Conservation (phyloP, 1,284 basidiomycete species). For the Boletus holoroseus region DNA sequence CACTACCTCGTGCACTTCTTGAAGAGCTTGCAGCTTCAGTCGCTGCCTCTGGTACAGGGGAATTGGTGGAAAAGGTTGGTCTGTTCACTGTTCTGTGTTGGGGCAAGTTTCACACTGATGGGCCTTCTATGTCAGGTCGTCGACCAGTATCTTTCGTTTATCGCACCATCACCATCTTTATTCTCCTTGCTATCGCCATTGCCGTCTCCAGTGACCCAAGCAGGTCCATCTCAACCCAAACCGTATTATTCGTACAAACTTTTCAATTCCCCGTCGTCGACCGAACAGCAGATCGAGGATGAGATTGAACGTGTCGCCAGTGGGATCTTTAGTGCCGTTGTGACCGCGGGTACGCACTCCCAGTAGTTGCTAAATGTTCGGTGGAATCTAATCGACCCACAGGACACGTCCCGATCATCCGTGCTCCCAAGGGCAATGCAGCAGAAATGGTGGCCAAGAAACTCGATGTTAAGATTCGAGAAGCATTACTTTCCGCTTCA, state of each 20-base stretch:
- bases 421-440: conserved; percentile 92
- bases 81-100: not conserved
- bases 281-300: conserved; percentile 87
- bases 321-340: conserved; percentile 91
- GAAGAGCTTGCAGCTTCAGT: conserved; percentile 92
- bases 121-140: conserved; percentile 52
- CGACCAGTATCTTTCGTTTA: conserved; percentile 96
- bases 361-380: not conserved
- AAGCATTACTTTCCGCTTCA: conserved; percentile 82
- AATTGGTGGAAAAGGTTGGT: conserved; percentile 72
- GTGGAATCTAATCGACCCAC: not conserved
- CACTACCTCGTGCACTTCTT: conserved; percentile 79
- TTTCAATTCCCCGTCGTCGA: conserved; percentile 88
- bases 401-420: conserved; percentile 94
- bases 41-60: conserved; percentile 79
- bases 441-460: conserved; percentile 98
- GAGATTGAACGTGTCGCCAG: conserved; percentile 91
- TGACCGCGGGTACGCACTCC: conserved; percentile 70
- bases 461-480: conserved; percentile 87
- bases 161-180: conserved; percentile 89
- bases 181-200: conserved; percentile 78
- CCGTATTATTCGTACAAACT: conserved; percentile 66
- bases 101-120: not conserved
- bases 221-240: conserved; percentile 34
- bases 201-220: conserved; percentile 33